Evolutionary conservation across 2,329 filamentous ascomycete genomes (phyloP), one percentile per base, ranked within the genome.

Genomic region (Tolypocladium ovalisporum): DNA sequence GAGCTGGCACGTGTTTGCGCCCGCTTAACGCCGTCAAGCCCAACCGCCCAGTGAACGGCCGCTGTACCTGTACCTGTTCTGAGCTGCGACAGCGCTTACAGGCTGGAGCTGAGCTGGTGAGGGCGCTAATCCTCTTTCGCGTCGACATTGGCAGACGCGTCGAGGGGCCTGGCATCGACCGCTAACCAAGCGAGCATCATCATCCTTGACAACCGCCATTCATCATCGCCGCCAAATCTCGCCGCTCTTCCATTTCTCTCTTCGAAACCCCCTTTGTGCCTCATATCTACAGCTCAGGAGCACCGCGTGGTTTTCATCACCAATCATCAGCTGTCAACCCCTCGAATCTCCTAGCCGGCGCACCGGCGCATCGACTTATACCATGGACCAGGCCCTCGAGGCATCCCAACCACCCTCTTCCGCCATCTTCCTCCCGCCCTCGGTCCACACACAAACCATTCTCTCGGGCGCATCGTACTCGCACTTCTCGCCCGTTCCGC

Each of bases 401-500:
- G 36, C 29, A 49, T n/a, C 58, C 27, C 34, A 55, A 29, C 52
- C 54, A 35, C 53, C 52, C 36, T 52, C 62, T 44, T 59, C 61
- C 51, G 42, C 63, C 37, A 62, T 62, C 60, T 90, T 87, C 72
- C 74, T 88, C 61, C 87, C 88, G 17, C 88, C 89, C 8, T 91
- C 87, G 19, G 79, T 92, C 64, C 74, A 87, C 71, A 67, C 68
- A 52, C 57, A 73, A 22, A 69, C 74, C 42, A 78, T 91, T 60
- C 74, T 88, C 64, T 68, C 78, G 44, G 88, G 88, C 68, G 78
- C 79, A 52, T 86, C 87, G 44, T 90, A 89, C 74, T 79, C 82
- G 13, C 81, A 91, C 72, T 89, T 85, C 75, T 89, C 88, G 0
- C 76, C 82, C 19, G 77, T 89, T 1, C 89, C 89, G 1, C 68